These are phyloP conservation scores for Paraconiothyrium brasiliense DNA, from an alignment of 2,329 filamentous ascomycete species.

Conservation along the genomic window DNA sequence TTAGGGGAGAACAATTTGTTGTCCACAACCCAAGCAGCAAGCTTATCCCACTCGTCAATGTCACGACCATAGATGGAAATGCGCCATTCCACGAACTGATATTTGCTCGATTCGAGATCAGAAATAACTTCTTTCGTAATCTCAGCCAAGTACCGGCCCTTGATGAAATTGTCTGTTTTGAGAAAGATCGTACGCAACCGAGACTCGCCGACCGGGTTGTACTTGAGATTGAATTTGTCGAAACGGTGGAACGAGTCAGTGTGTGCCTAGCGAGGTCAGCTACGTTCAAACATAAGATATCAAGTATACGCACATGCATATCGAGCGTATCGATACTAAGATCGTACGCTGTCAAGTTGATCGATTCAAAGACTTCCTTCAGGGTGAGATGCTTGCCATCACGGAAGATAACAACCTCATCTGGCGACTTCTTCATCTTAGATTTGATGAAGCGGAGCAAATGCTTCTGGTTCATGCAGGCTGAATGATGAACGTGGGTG, in stretches of 20 bases:
- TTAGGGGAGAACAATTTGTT: constrained; percentile 99
- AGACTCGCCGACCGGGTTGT: constrained; percentile 96
- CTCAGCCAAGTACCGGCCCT: constrained; percentile 93
- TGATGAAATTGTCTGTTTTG: constrained; percentile 98
- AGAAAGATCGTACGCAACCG: constrained; percentile 96
- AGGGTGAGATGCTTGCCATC: constrained; percentile 93
- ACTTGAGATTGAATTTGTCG: constrained; percentile 99
- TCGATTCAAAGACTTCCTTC: constrained; percentile 93
- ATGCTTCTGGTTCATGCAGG: constrained; percentile 99
- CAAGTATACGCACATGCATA: constrained; percentile 79
- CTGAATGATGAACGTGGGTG: constrained; percentile 98
- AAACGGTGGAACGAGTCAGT: constrained; percentile 98
- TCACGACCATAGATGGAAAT: constrained; percentile 96
- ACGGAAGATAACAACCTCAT: constrained; percentile 90
- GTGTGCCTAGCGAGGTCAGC: constrained; percentile 70
- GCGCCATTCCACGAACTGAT: constrained; percentile 99
- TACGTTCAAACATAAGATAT: not conserved
- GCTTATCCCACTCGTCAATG: constrained; percentile 95
- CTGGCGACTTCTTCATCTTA: constrained; percentile 98
- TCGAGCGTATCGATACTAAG: constrained; percentile 97
- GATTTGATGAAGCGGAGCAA: constrained; percentile 98
- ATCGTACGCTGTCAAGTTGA: constrained; percentile 96
- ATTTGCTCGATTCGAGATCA: constrained; percentile 97
- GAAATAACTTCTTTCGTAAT: constrained; percentile 98
- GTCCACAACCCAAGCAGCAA: constrained; percentile 96